Base-by-base conservation (phyloP, 225 moss, liverwort and hornwort species). In the Marchantia polymorpha region DNA sequence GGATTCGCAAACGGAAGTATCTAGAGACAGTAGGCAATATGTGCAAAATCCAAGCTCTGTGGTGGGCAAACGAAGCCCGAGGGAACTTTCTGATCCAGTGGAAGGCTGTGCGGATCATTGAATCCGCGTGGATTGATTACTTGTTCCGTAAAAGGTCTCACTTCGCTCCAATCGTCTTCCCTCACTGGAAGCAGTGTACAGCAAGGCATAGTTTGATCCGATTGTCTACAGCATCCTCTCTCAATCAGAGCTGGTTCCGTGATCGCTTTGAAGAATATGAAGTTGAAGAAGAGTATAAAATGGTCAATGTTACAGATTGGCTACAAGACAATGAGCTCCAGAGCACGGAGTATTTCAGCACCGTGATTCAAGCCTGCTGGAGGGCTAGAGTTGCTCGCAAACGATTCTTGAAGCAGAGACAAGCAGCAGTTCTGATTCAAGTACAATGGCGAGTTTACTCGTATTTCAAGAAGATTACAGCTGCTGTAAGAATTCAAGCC, bases 11-110 rank as follows among this genome's bases (percentile, higher is more conserved):
- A 51, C 73, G 74, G 39, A 65, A 64, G 30, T 78, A 77, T 51
- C 72, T 77, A 17, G 73, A 72, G 31, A 78, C 83, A 7, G 80
- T 86, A 13, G 74, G 83, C 67, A 69, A 80, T 0, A 86, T 86
- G 82, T 86, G 86, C 83, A 83, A 86, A 48, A 86, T 86, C 61
- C 86, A 86, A 74, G 86, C 86, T 7, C 52, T 77, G 12, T 83
- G 80, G 29, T 86, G 86, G 86, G 86, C 80, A 10, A 77, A 74
- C 12, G 80, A 86, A 83, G 86, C 86, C 51, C 86, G 86, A 3
- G 86, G 83, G 25, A 67, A 77, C 20, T 86, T 86, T 46, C 49
- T 72, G 7, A 52, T 12, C 59, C 82, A 86, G 31, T 65, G 72
- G 55, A 73, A 64, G 54, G 86, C 86, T 69, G 83, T 86, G 10